Conservation (phyloP, 2,329 filamentous ascomycete species). For the Orbilia ellipsospora region DNA sequence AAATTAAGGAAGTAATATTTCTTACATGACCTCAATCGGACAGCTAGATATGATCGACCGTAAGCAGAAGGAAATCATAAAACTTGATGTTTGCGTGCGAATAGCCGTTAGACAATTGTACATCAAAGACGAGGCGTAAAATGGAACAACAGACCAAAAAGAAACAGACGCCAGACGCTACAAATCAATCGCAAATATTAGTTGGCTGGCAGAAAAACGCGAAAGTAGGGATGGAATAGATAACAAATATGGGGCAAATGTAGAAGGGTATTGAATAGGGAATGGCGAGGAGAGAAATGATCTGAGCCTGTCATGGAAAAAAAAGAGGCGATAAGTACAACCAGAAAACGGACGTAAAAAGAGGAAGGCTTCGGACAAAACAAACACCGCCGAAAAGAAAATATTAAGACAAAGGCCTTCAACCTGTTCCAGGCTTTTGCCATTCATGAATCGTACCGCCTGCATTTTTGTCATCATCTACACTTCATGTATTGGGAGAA, state of each 20-base stretch:
- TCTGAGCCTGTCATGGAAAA: background rate
- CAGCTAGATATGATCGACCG: no score
- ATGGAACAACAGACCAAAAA: no score
- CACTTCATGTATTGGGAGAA: slow-evolving; percentile 19
- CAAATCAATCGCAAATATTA: slow-evolving; percentile 4
- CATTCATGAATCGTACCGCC: slow-evolving; percentile 25
- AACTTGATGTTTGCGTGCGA: no score
- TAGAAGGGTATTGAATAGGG: slow-evolving; percentile 18
- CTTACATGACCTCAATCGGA: no score
- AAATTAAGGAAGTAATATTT: no score
- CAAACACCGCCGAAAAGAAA: background rate
- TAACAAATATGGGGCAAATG: background rate
- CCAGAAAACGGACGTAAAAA: background rate
- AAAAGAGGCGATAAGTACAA: background rate
- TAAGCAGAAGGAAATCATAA: no score
- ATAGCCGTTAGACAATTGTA: no score
- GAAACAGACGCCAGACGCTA: slow-evolving; percentile 45
- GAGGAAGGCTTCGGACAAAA: background rate
- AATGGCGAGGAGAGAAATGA: slow-evolving; percentile 14
- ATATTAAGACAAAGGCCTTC: slow-evolving; percentile 1
- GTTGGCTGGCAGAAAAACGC: background rate
- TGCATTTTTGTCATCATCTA: slow-evolving; percentile 41
- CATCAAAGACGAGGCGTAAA: no score
- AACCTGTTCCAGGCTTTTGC: background rate
- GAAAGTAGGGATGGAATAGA: slow-evolving; percentile 1